Base-by-base conservation (phyloP, 352 stramenopile species). In the Globisporangium takayamanum region DNA sequence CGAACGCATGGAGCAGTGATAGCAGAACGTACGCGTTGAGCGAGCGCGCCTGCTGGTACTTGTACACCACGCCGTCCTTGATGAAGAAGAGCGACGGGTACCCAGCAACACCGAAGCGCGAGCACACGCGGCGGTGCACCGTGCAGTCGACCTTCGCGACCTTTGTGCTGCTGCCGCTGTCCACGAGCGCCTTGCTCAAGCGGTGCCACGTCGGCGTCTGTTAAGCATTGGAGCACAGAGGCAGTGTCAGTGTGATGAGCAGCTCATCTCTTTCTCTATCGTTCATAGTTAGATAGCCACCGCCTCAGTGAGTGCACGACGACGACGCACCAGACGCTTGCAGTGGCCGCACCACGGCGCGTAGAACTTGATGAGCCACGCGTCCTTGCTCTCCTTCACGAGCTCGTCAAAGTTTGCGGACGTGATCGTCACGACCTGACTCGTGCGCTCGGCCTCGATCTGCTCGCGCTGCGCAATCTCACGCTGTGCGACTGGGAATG, bases 301-400 rank as follows among this genome's bases (percentile, higher is more conserved):
- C 2, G 33, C 33, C 6, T 39, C 33, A 2, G 33, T 10, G 33
- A 10, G 33, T 12, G 33, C 33, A 45, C 4, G 5, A 49, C 6
- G 39, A 41, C 16, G 47, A 60, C 77, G 57, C 67, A 87, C 78
- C 53, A 94, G 59, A n/a, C 80, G 80, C 68, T 90, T 89, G 74
- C 81, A 89, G 63, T 89, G 81, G 45, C 80, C 78, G 48, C 81
- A 92, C 81, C 81, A 92, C 2, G 80, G 80, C 22, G 81, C 80
- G 58, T 90, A 90, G 57, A 92, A 92, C 67, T 92, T 91, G 61
- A 94, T 81, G 47, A 94, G 67, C 77, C 78, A 92, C 49, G 79
- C 68, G 14, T 84, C 60, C 57, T 80, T 80, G 62, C 79, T 66
- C 10, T 73, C 52, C 39, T 88, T 78, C 39, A 92, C 76, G 50